Evolutionary conservation across 257 asterid species (phyloP).

Genomic region (Penstemon newberryi): DNA sequence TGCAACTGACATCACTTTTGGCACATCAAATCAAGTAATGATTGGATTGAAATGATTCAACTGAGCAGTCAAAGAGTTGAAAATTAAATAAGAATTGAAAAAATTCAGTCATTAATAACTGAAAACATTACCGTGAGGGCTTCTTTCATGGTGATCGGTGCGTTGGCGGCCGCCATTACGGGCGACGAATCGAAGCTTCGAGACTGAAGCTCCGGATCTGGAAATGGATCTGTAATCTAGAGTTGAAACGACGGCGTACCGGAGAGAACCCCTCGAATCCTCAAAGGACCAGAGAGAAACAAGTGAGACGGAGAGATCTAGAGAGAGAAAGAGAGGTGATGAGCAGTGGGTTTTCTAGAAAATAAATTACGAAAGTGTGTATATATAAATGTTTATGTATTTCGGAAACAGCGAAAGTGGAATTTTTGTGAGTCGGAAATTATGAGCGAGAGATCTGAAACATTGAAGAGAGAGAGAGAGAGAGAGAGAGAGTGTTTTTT

Average conservation of each 20-base stretch:
- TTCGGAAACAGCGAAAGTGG: constrained; percentile 27
- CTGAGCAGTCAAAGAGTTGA: constrained; percentile 17
- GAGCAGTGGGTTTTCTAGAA: constrained; percentile 26
- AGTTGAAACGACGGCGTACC: constrained; percentile 30
- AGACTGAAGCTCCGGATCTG: constrained; percentile 60
- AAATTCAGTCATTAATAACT: constrained; percentile 4
- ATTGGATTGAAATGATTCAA: constrained; percentile 18
- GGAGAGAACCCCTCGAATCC: constrained; percentile 51
- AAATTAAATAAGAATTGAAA: constrained; percentile 23
- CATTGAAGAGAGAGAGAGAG: constrained; percentile 2
- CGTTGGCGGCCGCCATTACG: constrained; percentile 98
- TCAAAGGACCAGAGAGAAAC: constrained; percentile 29
- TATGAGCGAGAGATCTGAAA: constrained; percentile 25
- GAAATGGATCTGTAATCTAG: constrained; percentile 30
- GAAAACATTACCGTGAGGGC: constrained; percentile 71
- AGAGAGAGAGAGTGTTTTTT: neutral
- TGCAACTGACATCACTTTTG: constrained; percentile 24
- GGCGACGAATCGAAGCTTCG: constrained; percentile 43
- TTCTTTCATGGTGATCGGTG: constrained; percentile 99
- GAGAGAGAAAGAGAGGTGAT: constrained; percentile 30
- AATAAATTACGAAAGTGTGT: neutral
- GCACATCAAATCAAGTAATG: constrained; percentile 31
- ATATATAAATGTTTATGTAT: neutral
- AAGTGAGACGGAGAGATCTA: constrained; percentile 23
- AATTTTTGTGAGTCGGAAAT: constrained; percentile 25